Evolutionary conservation across 2,329 filamentous ascomycete genomes (phyloP).

Genomic region (Chaetomium globosum): DNA sequence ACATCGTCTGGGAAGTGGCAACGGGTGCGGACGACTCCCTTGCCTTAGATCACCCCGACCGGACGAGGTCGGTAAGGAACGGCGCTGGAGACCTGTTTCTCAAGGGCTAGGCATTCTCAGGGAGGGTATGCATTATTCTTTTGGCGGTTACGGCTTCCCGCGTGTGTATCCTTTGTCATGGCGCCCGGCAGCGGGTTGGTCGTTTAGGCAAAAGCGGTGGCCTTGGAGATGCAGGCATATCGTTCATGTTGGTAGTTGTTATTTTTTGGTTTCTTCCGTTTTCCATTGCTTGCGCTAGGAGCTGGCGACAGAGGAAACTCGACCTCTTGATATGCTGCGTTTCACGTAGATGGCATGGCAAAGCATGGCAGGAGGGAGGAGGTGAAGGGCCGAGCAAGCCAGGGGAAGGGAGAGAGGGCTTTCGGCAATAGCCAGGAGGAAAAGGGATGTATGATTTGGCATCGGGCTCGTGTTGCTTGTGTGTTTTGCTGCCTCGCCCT

Average conservation of each 20-base stretch:
- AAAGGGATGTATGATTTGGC: background rate
- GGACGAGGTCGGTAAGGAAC: conserved; percentile 60
- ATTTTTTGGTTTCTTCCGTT: background rate
- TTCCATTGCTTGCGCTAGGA: background rate
- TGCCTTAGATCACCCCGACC: conserved; percentile 67
- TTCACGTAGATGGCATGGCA: background rate
- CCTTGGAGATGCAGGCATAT: background rate
- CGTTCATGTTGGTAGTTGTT: conserved; percentile 1
- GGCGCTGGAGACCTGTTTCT: conserved; percentile 67
- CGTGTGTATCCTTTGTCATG: conserved; percentile 21
- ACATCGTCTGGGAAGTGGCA: conserved; percentile 59
- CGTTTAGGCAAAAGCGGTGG: conserved; percentile 15
- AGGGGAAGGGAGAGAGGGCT: background rate
- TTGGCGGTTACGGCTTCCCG: conserved; percentile 2
- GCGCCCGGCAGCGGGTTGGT: conserved; percentile 5
- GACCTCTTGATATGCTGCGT: background rate
- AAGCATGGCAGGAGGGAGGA: background rate
- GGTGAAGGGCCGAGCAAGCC: background rate
- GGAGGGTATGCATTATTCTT: conserved; percentile 9
- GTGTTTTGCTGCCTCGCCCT: background rate
- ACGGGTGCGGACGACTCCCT: conserved; percentile 62
- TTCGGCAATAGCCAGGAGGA: background rate
- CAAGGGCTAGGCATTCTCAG: conserved; percentile 37
- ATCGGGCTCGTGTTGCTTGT: background rate
- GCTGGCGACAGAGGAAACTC: background rate